Evolutionary conservation across 345 rosid species (phyloP).

Genomic region (Syzygium aromaticum): DNA sequence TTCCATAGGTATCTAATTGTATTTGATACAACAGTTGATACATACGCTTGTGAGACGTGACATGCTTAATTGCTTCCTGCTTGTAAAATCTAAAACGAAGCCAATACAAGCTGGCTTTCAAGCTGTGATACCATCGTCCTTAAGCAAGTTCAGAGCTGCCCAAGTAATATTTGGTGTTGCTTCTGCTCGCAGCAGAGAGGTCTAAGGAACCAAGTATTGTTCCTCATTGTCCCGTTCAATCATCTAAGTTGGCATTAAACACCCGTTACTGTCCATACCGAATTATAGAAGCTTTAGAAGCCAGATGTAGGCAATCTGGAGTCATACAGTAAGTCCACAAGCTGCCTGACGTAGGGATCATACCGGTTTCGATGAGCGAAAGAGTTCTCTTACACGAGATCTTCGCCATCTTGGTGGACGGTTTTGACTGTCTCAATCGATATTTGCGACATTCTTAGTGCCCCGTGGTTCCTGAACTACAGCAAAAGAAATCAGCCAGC

Average conservation of each 20-base stretch:
- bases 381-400: not conserved
- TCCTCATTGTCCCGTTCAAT: not conserved
- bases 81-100: not conserved
- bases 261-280: not conserved
- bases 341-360: not conserved
- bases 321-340: not conserved
- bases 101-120: not conserved
- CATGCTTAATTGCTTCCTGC: not conserved
- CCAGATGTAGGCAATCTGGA: not conserved
- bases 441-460: not conserved
- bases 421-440: not conserved
- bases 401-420: not conserved
- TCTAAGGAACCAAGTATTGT: not conserved
- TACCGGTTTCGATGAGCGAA: rapidly evolving
- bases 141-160: not conserved
- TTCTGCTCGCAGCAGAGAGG: not conserved
- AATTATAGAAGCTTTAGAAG: not conserved
- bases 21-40: not conserved
- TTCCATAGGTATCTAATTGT: not conserved
- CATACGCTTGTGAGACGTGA: rapidly evolving
- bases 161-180: not conserved
- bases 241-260: not conserved
- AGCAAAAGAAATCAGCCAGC: not conserved
- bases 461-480: not conserved
- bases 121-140: not conserved